Evolutionary conservation across 2,329 filamentous ascomycete genomes (phyloP).

Genomic region (Hortaea werneckii): DNA sequence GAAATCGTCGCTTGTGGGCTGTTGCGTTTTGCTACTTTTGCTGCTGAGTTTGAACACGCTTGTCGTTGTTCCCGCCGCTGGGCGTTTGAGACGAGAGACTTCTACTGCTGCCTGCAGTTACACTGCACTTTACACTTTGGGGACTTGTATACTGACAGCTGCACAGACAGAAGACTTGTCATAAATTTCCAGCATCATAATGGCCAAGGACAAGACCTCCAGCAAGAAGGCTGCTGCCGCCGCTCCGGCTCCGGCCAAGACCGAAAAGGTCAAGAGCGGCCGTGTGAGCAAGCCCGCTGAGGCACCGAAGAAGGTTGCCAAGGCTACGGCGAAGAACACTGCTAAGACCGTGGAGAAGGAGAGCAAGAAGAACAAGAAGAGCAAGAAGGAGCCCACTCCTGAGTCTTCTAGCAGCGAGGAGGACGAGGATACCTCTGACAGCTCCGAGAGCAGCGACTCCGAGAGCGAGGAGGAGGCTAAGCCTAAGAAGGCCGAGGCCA

Average conservation of each 20-base stretch:
- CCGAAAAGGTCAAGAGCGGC: constrained; percentile 53
- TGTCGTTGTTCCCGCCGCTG: constrained; percentile 23
- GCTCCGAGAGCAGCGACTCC: constrained; percentile 28
- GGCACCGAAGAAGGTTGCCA: constrained; percentile 47
- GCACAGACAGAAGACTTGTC: constrained; percentile 17
- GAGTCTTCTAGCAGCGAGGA: constrained; percentile 30
- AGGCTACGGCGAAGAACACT: constrained; percentile 43
- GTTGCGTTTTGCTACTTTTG: constrained; percentile 16
- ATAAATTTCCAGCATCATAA: constrained; percentile 23
- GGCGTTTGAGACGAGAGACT: constrained; percentile 27
- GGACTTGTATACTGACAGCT: constrained; percentile 16
- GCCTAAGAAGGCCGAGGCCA: constrained; percentile 10
- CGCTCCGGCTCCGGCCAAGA: constrained; percentile 51
- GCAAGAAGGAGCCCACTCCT: constrained; percentile 38
- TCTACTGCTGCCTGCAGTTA: constrained; percentile 7
- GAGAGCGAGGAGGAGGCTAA: constrained; percentile 24
- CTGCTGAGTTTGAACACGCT: constrained; percentile 30
- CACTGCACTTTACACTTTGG: constrained; percentile 1
- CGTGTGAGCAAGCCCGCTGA: constrained; percentile 58
- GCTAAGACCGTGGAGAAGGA: constrained; percentile 31
- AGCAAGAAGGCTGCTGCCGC: constrained; percentile 21
- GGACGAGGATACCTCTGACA: constrained; percentile 25
- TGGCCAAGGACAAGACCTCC: constrained; percentile 37
- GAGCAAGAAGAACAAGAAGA: constrained; percentile 40
- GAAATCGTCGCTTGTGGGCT: constrained; percentile 22